A percentile compares a stretch with the other conserved stretches of the same genome.
Evolutionary conservation across 2,329 filamentous ascomycete genomes (phyloP).

Genomic region (Apiospora sp.): DNA sequence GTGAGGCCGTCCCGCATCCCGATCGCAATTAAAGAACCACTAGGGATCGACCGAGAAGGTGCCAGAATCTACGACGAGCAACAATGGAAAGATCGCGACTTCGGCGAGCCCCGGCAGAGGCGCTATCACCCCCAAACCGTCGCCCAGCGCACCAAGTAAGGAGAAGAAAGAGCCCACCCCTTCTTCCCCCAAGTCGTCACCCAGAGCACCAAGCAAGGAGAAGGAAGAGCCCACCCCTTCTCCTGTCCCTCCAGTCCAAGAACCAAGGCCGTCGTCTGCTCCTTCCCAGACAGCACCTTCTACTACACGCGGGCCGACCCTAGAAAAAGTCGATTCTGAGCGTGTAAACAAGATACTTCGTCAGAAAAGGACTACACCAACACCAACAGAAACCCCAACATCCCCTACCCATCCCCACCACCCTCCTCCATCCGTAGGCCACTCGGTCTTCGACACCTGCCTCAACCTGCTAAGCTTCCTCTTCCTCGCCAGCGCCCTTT

Average conservation of each 20-base stretch:
- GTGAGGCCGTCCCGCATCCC: neutral
- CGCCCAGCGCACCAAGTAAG: neutral
- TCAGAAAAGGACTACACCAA: neutral
- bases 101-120: neutral
- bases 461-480: neutral
- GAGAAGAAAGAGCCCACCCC: neutral
- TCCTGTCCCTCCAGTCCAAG: neutral
- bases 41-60: neutral
- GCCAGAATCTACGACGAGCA: neutral
- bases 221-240: neutral
- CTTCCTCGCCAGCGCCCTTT: neutral
- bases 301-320: neutral
- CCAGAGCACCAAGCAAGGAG: neutral
- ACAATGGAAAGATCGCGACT: neutral
- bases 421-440: neutral
- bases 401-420: neutral
- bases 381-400: neutral
- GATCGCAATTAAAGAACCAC: neutral
- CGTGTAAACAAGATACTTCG: too few species aligned
- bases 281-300: neutral
- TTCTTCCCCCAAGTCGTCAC: neutral
- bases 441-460: neutral
- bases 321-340: neutral
- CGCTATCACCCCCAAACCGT: neutral
- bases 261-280: neutral